Base-by-base conservation (phyloP, 306 rosid genomes). In the Cucumis hystrix region DNA sequence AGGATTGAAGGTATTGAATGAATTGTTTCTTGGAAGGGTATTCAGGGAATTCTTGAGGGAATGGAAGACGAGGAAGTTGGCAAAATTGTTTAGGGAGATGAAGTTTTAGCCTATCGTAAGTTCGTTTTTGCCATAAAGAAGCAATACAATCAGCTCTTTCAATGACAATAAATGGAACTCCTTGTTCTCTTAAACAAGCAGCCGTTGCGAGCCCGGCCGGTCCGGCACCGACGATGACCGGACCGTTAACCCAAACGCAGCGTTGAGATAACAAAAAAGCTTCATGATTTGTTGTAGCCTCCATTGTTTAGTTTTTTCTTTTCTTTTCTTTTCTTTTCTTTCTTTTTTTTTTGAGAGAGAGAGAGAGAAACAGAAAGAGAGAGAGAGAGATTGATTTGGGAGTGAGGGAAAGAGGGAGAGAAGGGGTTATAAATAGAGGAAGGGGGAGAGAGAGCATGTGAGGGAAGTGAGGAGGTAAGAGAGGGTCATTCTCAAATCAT, bases 41-140 rank as follows among this genome's bases (percentile, higher is more conserved):
- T 79, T 92, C 89, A 1, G 99, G 99, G 76, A 87, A 95, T 51
- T 90, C 45, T 20, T 79, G 76, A 0, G 99, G 99, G 77, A 95
- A 95, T 52, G 97, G 96, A 25, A 87, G 80, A 3, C 89, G 86
- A 0, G 99, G 99, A 14, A 95, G 89, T 21, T 95, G 97, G 67
- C 99, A 95, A 21, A 92, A 95, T 54, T 93, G 92, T 78, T 89
- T 92, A 0, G 99, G 99, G n/a, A 95, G 97, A 83, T 95, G 99
- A 79, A 95, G 99, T 61, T 88, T 95, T 3, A 92, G 86, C 79
- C 99, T 85, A 66, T 95, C 92, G 8, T 92, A 95, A 60, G 97
- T 88, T 9, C 97, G 86, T 25, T 81, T 92, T n/a, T 95, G 96
- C 99, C 99, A 95, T 4, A 95, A 76, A 0, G 99, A 95, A 41